Evolutionary conservation across 2,329 filamentous ascomycete species (phyloP).

Genomic region (Ustilaginoidea virens): DNA sequence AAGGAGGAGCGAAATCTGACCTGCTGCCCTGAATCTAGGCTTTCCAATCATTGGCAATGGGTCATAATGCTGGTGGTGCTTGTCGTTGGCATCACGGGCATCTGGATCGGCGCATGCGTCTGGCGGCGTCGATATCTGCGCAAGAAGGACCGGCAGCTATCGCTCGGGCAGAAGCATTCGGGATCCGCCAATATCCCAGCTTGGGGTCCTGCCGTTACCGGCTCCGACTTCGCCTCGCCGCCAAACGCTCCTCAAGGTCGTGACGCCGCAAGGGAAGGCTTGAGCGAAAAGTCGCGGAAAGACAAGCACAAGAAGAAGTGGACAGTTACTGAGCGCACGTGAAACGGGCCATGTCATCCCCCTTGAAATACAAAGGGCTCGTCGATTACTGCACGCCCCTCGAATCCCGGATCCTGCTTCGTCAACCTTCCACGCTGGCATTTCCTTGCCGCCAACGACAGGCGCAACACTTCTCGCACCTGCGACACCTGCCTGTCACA

Average conservation of each 20-base stretch:
- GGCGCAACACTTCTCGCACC: too few species aligned
- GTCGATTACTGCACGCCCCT: too few species aligned
- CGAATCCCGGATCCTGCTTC: too few species aligned
- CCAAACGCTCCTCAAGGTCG: slow-evolving; percentile 4
- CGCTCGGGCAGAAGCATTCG: slow-evolving; percentile 21
- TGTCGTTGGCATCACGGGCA: slow-evolving; percentile 48
- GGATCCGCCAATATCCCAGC: slow-evolving; percentile 20
- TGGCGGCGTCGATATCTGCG: slow-evolving; percentile 61
- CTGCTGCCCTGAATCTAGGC: slow-evolving; percentile 27
- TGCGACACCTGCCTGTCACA: too few species aligned
- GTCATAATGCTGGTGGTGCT: slow-evolving; percentile 68
- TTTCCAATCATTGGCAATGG: slow-evolving; percentile 61
- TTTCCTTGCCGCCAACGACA: too few species aligned
- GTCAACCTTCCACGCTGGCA: too few species aligned
- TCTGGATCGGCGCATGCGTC: slow-evolving; percentile 53
- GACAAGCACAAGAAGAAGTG: slow-evolving; percentile 31
- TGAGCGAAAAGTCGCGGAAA: slow-evolving; percentile 8
- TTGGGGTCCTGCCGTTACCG: slow-evolving; percentile 17
- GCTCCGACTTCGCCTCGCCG: slow-evolving; percentile 10
- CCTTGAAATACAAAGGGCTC: too few species aligned
- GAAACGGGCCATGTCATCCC: slow-evolving; percentile 8
- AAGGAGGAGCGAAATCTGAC: background rate
- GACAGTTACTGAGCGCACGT: slow-evolving; percentile 28
- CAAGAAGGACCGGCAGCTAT: slow-evolving; percentile 42
- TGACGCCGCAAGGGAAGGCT: slow-evolving; percentile 5